phyloP scores from a whole-genome alignment of 371 early-diverging fungal genomes.

The Syncephalis fuscata region DNA sequence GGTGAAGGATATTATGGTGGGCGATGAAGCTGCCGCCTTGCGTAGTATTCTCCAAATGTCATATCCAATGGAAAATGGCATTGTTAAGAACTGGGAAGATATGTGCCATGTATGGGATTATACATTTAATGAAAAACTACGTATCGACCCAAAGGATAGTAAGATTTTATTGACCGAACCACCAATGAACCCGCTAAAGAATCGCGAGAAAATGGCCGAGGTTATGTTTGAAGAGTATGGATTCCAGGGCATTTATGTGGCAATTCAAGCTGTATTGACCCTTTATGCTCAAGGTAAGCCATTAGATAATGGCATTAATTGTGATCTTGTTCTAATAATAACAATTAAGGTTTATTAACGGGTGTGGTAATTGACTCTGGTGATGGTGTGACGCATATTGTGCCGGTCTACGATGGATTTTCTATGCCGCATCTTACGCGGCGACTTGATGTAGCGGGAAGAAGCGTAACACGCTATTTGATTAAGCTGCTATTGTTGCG shows the following conservation, averaged over 20 bases:
- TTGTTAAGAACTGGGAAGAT: constrained; percentile 94
- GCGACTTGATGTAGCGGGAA: constrained; percentile 90
- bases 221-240: constrained; percentile 93
- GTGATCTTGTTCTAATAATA: background rate
- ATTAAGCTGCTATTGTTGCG: constrained; percentile 85
- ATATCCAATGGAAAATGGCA: constrained; percentile 98
- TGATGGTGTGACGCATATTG: constrained; percentile 96
- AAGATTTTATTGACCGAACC: constrained; percentile 94
- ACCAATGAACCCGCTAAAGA: constrained; percentile 84
- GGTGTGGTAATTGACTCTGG: constrained; percentile 97
- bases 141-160: constrained; percentile 70
- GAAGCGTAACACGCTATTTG: constrained; percentile 91
- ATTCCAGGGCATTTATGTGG: constrained; percentile 82
- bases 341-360: constrained; percentile 56
- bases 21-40: constrained; percentile 86
- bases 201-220: constrained; percentile 85
- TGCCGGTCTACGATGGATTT: constrained; percentile 92
- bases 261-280: constrained; percentile 95
- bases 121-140: constrained; percentile 82
- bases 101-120: constrained; percentile 97
- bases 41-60: constrained; percentile 84
- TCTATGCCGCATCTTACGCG: constrained; percentile 81
- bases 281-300: constrained; percentile 85
- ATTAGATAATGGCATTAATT: background rate
- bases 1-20: constrained; percentile 92